Evolutionary conservation across 345 rosid genomes (phyloP).

Genomic region (Triadica sebifera): DNA sequence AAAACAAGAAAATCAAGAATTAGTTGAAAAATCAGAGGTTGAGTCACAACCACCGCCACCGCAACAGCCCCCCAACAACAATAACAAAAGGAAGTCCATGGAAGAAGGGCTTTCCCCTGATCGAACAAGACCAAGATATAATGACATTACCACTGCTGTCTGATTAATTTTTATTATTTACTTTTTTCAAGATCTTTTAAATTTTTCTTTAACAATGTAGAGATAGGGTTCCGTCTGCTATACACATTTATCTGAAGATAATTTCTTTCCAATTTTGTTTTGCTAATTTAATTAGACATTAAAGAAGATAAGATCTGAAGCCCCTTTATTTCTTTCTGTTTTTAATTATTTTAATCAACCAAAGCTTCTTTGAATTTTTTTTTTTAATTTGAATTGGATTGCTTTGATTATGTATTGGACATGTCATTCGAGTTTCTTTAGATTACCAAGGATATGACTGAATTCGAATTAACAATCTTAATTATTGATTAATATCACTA

Average conservation of each 20-base stretch:
- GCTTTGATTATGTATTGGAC: no score
- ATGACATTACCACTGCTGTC: conserved; percentile 35
- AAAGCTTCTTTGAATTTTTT: no score
- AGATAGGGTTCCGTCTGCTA: conserved; percentile 19
- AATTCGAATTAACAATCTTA: no score
- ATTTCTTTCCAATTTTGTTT: conserved; percentile 18
- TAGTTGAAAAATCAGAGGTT: conserved; percentile 20
- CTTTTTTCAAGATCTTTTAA: background rate
- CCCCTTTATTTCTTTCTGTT: no score
- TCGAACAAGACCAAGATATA: conserved; percentile 50
- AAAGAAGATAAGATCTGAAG: no score
- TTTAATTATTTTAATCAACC: no score
- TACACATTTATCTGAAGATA: conserved; percentile 15
- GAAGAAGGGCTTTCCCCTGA: conserved; percentile 56
- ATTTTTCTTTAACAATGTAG: conserved; percentile 22
- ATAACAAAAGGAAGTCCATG: conserved; percentile 55
- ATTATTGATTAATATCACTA: no score
- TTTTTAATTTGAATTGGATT: no score
- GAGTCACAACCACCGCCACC: conserved; percentile 8
- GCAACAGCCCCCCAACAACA: conserved; percentile 16
- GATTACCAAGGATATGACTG: no score
- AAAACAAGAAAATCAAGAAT: conserved; percentile 18
- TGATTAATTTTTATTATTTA: conserved; percentile 15
- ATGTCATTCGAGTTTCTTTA: no score
- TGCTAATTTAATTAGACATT: background rate